These are phyloP conservation scores for Alternaria sp. DNA, from an alignment of 2,329 filamentous ascomycete genomes.

Conservation along the genomic window DNA sequence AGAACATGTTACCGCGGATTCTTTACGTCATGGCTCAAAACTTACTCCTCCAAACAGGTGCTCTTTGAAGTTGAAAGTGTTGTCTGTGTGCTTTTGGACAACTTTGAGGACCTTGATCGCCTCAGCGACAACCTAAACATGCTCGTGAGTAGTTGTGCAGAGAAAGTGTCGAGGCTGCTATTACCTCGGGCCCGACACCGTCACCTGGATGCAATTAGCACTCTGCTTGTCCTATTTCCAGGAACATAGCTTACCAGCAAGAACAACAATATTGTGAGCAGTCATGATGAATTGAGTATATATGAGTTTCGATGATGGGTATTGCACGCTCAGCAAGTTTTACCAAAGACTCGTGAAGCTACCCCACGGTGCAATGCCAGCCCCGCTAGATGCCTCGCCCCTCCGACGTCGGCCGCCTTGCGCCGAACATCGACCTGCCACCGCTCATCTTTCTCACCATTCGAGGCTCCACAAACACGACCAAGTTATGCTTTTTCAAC, in stretches of 20 bases:
- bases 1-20: conserved; percentile 9
- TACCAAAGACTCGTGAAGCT: conserved; percentile 11
- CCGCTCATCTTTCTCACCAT: too few relatives aligned
- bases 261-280: conserved; percentile 53
- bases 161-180: conserved; percentile 10
- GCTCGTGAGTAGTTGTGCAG: conserved; percentile 27
- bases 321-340: conserved; percentile 5
- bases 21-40: conserved; percentile 31
- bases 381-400: conserved; percentile 10
- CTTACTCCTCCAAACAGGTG: conserved; percentile 91
- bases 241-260: conserved; percentile 45
- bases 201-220: conserved; percentile 46
- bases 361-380: conserved; percentile 11
- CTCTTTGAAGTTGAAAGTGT: conserved; percentile 88
- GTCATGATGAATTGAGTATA: conserved; percentile 36
- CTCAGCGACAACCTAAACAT: conserved; percentile 76
- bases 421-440: background rate
- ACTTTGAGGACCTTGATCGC: conserved; percentile 85
- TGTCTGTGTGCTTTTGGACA: conserved; percentile 75
- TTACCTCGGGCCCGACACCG: conserved; percentile 54
- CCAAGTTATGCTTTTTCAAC: background rate
- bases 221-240: background rate
- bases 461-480: background rate
- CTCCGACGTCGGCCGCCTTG: conserved; percentile 15
- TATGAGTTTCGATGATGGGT: background rate